phyloP scores from a whole-genome alignment of 2,329 filamentous ascomycete species.

The Stemphylium beticola region DNA sequence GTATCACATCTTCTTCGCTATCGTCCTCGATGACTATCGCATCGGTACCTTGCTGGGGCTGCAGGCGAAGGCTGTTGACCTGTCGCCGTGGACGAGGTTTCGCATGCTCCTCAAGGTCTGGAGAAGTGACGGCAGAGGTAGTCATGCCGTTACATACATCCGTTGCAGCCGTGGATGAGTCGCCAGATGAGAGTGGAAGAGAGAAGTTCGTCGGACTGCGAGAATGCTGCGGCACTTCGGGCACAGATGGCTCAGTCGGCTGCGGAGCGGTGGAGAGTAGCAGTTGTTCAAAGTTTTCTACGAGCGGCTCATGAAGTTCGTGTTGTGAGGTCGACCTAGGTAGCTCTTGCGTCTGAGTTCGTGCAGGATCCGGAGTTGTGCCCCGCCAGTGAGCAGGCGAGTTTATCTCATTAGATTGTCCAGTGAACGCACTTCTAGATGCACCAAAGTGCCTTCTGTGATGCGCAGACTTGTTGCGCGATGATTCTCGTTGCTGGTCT shows the following conservation, averaged over 20 bases:
- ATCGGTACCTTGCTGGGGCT: neutral
- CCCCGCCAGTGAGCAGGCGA: no score
- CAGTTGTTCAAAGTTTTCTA: slow-evolving; percentile 2
- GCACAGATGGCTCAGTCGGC: no score
- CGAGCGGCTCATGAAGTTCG: neutral
- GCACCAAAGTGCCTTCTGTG: no score
- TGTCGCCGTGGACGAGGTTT: neutral
- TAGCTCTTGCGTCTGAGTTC: no score
- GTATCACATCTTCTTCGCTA: neutral
- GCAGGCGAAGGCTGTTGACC: no score
- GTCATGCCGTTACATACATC: neutral
- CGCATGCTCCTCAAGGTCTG: neutral
- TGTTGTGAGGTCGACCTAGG: no score
- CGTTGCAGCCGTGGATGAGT: neutral
- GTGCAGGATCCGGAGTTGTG: no score
- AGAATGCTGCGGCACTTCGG: neutral
- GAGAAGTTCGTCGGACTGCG: neutral
- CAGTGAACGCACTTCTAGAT: no score
- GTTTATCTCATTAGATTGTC: no score
- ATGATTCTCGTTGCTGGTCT: neutral
- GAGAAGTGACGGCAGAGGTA: neutral
- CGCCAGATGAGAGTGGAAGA: neutral
- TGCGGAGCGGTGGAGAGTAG: neutral
- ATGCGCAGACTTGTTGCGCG: neutral
- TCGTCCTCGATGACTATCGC: neutral